Evolutionary conservation across 1,139 yeast species (phyloP).

Genomic region (Scheffersomyces segobiensis): DNA sequence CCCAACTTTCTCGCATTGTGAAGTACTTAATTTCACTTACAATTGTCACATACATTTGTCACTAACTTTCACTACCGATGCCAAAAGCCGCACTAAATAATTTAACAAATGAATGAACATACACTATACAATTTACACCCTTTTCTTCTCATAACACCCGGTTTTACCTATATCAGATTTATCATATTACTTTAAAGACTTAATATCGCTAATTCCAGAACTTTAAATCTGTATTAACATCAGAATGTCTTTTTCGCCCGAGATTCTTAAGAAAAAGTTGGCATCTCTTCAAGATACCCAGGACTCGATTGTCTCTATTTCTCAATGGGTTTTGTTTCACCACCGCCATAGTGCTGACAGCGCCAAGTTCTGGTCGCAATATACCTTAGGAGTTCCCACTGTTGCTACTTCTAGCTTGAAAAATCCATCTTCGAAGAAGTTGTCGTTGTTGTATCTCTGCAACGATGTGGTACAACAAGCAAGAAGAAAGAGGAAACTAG

Average conservation of each 20-base stretch:
- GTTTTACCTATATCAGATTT: neutral
- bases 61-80: neutral
- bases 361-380: constrained; percentile 62
- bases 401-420: constrained; percentile 9
- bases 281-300: constrained; percentile 71
- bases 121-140: neutral
- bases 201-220: neutral
- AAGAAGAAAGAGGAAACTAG: constrained; percentile 60
- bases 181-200: neutral
- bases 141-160: neutral
- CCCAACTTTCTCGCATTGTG: neutral
- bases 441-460: constrained; percentile 69
- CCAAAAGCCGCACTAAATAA: neutral
- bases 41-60: neutral
- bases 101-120: neutral
- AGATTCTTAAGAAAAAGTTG: constrained; percentile 57
- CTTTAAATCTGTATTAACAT: neutral
- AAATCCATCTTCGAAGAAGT: constrained; percentile 44
- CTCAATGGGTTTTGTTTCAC: constrained; percentile 86
- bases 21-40: neutral
- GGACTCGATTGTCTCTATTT: constrained; percentile 77
- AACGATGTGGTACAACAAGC: constrained; percentile 87
- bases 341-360: constrained; percentile 62
- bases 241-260: constrained; percentile 62
- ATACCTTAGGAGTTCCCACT: constrained; percentile 23